phyloP scores from a whole-genome alignment of 495 filamentous ascomycete species.

The Neurospora tetraspora region DNA sequence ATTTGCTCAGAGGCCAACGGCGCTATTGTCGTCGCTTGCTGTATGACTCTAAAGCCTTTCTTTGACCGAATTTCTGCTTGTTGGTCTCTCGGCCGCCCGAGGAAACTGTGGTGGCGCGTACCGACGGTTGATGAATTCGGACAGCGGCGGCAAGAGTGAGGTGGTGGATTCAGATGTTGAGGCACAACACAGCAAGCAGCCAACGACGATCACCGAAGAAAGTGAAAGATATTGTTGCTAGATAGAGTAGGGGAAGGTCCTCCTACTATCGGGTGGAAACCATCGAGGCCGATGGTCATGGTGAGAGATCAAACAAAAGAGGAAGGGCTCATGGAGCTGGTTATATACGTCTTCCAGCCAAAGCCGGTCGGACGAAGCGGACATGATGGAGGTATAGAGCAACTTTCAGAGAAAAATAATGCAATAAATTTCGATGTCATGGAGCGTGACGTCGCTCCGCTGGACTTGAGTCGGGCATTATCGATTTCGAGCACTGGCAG shows the following conservation, averaged over 20 bases:
- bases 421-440: not conserved
- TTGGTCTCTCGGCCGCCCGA: not conserved
- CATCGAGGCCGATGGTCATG: not conserved
- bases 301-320: not conserved
- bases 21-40: constrained; percentile 27
- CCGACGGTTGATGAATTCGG: not conserved
- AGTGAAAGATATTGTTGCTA: not conserved
- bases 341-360: not conserved
- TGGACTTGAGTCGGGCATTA: not conserved
- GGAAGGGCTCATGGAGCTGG: not conserved
- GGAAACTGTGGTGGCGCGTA: not conserved
- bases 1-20: constrained; percentile 25
- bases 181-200: not conserved
- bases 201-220: not conserved
- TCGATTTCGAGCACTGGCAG: not conserved
- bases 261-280: constrained; percentile 7
- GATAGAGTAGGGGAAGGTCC: not conserved
- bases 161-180: not conserved
- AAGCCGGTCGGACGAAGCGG: not conserved
- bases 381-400: not conserved
- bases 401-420: not conserved
- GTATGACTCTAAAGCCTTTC: constrained; percentile 22
- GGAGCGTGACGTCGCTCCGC: not conserved
- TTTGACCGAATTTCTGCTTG: not conserved
- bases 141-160: not conserved